phyloP scores from a whole-genome alignment of 2,329 filamentous ascomycete species.

The Alternaria gaisen region DNA sequence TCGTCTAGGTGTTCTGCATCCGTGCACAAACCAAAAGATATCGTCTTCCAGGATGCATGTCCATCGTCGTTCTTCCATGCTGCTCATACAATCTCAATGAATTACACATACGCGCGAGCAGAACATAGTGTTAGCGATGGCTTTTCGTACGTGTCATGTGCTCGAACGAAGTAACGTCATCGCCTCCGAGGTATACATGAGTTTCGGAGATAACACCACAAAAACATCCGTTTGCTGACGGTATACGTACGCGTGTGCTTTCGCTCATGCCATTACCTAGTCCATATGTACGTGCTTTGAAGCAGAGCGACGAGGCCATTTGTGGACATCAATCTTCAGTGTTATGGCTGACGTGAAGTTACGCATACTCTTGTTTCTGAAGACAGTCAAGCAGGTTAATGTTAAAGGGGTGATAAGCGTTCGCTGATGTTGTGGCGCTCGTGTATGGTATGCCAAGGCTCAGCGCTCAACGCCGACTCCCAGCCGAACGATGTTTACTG shows the following conservation, averaged over 20 bases:
- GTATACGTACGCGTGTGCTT: conserved; percentile 1
- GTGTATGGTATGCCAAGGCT: not conserved
- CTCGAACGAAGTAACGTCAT: not conserved
- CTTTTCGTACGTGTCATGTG: not conserved
- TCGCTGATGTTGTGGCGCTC: conserved; percentile 5
- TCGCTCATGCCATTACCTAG: not conserved
- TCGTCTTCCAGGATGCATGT: not conserved
- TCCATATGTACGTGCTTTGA: not conserved
- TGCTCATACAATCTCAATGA: not conserved
- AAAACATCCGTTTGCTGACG: not conserved
- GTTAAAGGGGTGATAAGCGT: not conserved
- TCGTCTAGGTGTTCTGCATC: not conserved
- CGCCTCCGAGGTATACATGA: not conserved
- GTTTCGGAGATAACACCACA: not conserved
- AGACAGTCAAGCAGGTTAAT: not conserved
- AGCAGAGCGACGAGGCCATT: not conserved
- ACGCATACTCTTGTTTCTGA: not conserved
- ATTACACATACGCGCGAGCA: not conserved
- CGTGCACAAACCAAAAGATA: not conserved
- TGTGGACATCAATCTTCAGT: not conserved
- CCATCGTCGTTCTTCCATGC: not conserved
- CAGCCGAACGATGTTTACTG: not conserved
- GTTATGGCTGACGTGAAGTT: not conserved
- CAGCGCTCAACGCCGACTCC: conserved; percentile 14
- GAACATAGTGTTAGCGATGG: not conserved